Conservation (phyloP, 2,329 filamentous ascomycete genomes). For the Coniochaeta sp. region DNA sequence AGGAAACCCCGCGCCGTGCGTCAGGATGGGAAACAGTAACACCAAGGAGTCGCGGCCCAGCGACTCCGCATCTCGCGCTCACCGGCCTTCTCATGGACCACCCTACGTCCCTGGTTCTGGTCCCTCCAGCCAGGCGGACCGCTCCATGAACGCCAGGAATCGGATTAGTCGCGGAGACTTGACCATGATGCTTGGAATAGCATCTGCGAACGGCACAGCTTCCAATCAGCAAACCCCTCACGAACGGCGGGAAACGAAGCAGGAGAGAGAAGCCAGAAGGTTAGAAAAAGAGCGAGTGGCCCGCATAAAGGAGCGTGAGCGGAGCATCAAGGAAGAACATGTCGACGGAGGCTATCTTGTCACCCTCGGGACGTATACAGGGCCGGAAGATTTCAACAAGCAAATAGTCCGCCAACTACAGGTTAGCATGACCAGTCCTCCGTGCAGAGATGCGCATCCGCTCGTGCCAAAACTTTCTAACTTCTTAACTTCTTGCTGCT, state of each 20-base stretch:
- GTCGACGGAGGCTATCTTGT: slow-evolving; percentile 93
- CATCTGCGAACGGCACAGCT: slow-evolving; percentile 26
- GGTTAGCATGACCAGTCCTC: slow-evolving; percentile 40
- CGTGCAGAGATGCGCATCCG: background rate
- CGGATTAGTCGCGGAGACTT: slow-evolving; percentile 37
- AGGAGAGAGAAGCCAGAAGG: slow-evolving; percentile 81
- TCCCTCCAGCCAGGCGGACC: slow-evolving; percentile 13
- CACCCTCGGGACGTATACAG: slow-evolving; percentile 88
- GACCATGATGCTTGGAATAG: slow-evolving; percentile 34
- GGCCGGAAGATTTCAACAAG: slow-evolving; percentile 90
- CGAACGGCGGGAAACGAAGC: slow-evolving; percentile 75
- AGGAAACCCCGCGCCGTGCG: background rate
- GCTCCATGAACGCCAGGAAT: slow-evolving; percentile 16
- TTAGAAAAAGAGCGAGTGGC: slow-evolving; percentile 72
- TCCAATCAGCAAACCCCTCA: slow-evolving; percentile 34
- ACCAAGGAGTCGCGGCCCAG: slow-evolving; percentile 25
- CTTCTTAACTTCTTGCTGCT: slow-evolving; percentile 3
- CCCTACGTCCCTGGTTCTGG: slow-evolving; percentile 10
- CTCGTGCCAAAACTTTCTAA: slow-evolving; percentile 1
- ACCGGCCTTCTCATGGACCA: slow-evolving; percentile 10
- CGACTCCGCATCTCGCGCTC: slow-evolving; percentile 15
- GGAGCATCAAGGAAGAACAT: slow-evolving; percentile 84
- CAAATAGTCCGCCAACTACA: slow-evolving; percentile 79
- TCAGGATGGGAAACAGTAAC: slow-evolving; percentile 25
- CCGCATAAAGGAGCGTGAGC: slow-evolving; percentile 76